Percentiles rank a stretch among this genome's conserved stretches.
phyloP scores from a whole-genome alignment of 768 basidiomycete genomes.

The Holtermannia corniformis region DNA sequence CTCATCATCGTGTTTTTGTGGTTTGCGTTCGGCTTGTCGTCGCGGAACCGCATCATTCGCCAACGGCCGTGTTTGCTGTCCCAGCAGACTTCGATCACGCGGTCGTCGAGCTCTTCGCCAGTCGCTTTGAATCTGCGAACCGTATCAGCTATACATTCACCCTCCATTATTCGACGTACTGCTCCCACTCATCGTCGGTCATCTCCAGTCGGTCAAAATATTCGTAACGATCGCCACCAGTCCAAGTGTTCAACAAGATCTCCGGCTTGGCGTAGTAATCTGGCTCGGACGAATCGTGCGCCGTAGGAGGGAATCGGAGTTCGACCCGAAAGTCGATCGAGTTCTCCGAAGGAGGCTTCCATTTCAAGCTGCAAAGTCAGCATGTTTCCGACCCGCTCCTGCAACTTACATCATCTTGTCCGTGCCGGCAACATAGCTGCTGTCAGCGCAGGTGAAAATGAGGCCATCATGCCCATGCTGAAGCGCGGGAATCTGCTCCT shows the following conservation, averaged over 20 bases:
- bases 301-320: slow-evolving; percentile 73
- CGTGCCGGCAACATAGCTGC: slow-evolving; percentile 71
- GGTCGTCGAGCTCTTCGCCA: slow-evolving; percentile 83
- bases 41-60: slow-evolving; percentile 86
- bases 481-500: slow-evolving; percentile 67
- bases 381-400: neutral
- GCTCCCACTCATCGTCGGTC: slow-evolving; percentile 85
- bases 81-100: slow-evolving; percentile 92
- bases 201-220: slow-evolving; percentile 77
- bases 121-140: slow-evolving; percentile 63
- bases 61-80: slow-evolving; percentile 56
- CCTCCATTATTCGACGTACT: slow-evolving; percentile 49
- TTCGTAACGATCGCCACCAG: slow-evolving; percentile 63
- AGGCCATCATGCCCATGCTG: slow-evolving; percentile 92
- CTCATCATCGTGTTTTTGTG: slow-evolving; percentile 72
- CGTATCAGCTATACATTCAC: neutral
- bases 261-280: slow-evolving; percentile 78
- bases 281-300: slow-evolving; percentile 51
- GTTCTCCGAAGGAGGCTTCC: slow-evolving; percentile 98
- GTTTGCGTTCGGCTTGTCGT: slow-evolving; percentile 91
- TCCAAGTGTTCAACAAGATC: slow-evolving; percentile 74
- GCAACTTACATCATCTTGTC: slow-evolving; percentile 74
- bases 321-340: slow-evolving; percentile 95
- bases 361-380: slow-evolving; percentile 62
- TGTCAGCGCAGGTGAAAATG: slow-evolving; percentile 85